These are phyloP conservation scores for Lipomyces yamadae DNA, from an alignment of 805 yeast species.

Conservation along the genomic window DNA sequence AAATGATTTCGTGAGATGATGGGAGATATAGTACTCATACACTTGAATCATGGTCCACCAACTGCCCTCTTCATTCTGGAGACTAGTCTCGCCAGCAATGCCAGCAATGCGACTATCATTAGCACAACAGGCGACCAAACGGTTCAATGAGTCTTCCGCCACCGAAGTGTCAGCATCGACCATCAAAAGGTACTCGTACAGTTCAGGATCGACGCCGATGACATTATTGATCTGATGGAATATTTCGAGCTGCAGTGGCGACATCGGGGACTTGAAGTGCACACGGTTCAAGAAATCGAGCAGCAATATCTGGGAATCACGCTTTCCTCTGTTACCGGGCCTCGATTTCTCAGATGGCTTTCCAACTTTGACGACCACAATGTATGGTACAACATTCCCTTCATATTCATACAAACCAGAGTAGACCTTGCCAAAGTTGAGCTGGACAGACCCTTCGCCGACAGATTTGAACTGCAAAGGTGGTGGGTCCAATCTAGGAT, in stretches of 20 bases:
- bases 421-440: constrained; percentile 64
- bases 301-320: constrained; percentile 64
- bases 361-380: constrained; percentile 62
- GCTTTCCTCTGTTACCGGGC: constrained; percentile 70
- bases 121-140: constrained; percentile 63
- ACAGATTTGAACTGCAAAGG: constrained; percentile 61
- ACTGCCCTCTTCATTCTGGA: constrained; percentile 57
- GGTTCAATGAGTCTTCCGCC: constrained; percentile 57
- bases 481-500: constrained; percentile 55
- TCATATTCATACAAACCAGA: constrained; percentile 65
- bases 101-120: constrained; percentile 64
- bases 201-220: constrained; percentile 65
- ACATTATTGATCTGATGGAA: constrained; percentile 60
- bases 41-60: constrained; percentile 68
- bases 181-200: constrained; percentile 60
- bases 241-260: constrained; percentile 59
- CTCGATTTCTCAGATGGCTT: constrained; percentile 55
- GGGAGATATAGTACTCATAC: constrained; percentile 66
- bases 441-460: constrained; percentile 63
- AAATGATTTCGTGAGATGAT: constrained; percentile 66
- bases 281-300: constrained; percentile 65
- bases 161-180: constrained; percentile 70
- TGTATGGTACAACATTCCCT: constrained; percentile 59
- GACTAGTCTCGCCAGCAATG: constrained; percentile 66
- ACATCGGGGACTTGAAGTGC: constrained; percentile 64